Evolutionary conservation across 805 yeast species (phyloP), one percentile per base, ranked within the genome.

Genomic region (Scheffersomyces ergatensis): DNA sequence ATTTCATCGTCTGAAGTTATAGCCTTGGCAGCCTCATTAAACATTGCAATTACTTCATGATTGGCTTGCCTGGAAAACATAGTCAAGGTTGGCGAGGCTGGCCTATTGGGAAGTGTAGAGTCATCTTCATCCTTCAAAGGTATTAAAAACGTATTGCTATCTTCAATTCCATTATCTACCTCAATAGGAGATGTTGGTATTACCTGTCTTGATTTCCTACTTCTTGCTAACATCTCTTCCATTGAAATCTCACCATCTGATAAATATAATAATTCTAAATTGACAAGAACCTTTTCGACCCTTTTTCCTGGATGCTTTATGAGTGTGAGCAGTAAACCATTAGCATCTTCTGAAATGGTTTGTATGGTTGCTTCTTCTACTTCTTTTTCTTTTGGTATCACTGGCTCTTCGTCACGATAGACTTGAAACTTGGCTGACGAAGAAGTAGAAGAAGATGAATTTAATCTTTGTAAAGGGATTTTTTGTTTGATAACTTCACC

Each of bases 1-100:
- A 55, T 57, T 31, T 59, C 69, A 30, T 58, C 63, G 29, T 63
- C 67, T 21, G 62, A 55, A 18, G 51, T 50, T n/a, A 57, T 40
- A 20, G 57, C 41, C 9, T 53, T 48, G 3, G 71, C 61, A 0
- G 78, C 78, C 36, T 75, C 78, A 53, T 83, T 86, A 57, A 88
- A 85, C 89, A 89, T 85, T 13, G 78, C 74, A 46, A 76, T 67
- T 0, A 89, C 82, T 49, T 88, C 96, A 40, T 79, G 77, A 42
- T 80, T 76, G 2, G 96, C 92, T 51, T 81, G 79, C 37, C 80
- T 79, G 0, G 96, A 84, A 55, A 76, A 83, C 54, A 83, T 64
- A 0, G 97, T 89, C 47, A 85, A 74, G 0, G 96, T 89, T 0
- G 95, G 95, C 0, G 95, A 84, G 12, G 70, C 65, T 3, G 79